Conservation (phyloP, 2,329 filamentous ascomycete genomes). For the Trichoderma gracile region DNA sequence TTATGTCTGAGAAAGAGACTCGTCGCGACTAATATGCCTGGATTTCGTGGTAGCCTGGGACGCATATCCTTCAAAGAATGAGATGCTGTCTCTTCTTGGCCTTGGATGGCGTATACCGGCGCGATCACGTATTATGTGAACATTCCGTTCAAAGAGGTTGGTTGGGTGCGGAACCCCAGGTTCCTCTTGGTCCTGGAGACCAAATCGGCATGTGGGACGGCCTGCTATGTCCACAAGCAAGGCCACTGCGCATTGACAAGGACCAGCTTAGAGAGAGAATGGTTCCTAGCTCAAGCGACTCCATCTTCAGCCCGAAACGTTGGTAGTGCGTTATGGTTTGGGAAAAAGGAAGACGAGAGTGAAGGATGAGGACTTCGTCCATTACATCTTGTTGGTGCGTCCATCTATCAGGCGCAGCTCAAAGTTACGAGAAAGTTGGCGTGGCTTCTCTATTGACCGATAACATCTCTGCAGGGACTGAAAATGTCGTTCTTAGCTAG, state of each 20-base stretch:
- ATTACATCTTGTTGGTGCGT: not conserved
- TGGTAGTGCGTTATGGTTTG: conserved; percentile 1
- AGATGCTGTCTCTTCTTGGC: not conserved
- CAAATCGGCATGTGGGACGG: not conserved
- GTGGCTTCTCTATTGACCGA: not conserved
- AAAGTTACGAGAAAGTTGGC: not conserved
- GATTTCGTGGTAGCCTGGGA: not conserved
- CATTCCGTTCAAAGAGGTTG: not conserved
- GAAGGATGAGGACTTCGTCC: not conserved
- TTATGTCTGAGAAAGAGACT: too few relatives aligned
- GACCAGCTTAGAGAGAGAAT: not conserved
- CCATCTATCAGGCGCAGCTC: not conserved
- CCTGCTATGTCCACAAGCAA: not conserved
- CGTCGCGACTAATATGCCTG: too few relatives aligned
- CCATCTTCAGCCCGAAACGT: accelerated
- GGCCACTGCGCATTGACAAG: not conserved
- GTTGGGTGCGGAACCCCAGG: not conserved
- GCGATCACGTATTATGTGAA: not conserved
- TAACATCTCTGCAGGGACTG: not conserved
- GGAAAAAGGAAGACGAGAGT: not conserved
- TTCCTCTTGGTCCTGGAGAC: not conserved
- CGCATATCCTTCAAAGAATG: not conserved
- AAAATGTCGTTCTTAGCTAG: not conserved
- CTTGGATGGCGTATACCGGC: conserved; percentile 5
- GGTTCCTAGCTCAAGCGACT: not conserved